Percentiles rank a stretch among this genome's conserved stretches.
Conservation (phyloP, 2,329 filamentous ascomycete species). For the Talaromyces sp. region DNA sequence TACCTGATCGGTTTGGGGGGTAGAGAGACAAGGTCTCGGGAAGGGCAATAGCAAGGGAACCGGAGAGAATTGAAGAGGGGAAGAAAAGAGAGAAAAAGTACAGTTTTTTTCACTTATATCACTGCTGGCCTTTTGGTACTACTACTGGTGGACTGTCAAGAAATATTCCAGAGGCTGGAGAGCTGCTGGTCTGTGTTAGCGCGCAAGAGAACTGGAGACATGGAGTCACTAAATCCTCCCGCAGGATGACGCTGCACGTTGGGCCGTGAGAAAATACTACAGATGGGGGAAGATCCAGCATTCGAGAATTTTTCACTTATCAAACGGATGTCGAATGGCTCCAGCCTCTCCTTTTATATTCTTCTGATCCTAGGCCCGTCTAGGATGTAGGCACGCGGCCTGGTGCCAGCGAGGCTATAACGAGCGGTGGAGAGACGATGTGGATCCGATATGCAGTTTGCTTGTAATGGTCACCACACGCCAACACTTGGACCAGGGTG, state of each 20-base stretch:
- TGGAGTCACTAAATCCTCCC: constrained; percentile 29
- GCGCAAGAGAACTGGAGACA: constrained; percentile 30
- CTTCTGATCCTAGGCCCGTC: neutral
- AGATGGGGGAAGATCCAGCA: neutral
- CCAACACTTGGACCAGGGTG: constrained; percentile 5
- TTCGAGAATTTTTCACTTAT: constrained; percentile 23
- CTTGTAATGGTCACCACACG: constrained; percentile 11
- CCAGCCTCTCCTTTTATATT: constrained; percentile 2
- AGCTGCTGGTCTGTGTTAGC: constrained; percentile 35
- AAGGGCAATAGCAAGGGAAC: neutral
- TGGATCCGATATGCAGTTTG: constrained; percentile 31
- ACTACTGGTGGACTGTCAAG: constrained; percentile 21
- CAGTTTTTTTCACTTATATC: constrained; percentile 8
- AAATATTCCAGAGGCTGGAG: constrained; percentile 37
- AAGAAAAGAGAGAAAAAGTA: constrained; percentile 13
- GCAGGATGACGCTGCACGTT: constrained; percentile 8
- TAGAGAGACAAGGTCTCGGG: neutral
- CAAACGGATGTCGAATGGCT: neutral
- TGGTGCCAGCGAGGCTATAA: constrained; percentile 2
- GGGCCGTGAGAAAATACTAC: neutral
- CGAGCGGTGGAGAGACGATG: constrained; percentile 22
- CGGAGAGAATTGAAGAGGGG: neutral
- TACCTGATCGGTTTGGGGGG: neutral
- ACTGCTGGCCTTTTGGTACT: constrained; percentile 15
- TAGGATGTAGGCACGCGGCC: neutral